Evolutionary conservation across 2,329 filamentous ascomycete species (phyloP).

Genomic region (Corniculantispora saksenae): DNA sequence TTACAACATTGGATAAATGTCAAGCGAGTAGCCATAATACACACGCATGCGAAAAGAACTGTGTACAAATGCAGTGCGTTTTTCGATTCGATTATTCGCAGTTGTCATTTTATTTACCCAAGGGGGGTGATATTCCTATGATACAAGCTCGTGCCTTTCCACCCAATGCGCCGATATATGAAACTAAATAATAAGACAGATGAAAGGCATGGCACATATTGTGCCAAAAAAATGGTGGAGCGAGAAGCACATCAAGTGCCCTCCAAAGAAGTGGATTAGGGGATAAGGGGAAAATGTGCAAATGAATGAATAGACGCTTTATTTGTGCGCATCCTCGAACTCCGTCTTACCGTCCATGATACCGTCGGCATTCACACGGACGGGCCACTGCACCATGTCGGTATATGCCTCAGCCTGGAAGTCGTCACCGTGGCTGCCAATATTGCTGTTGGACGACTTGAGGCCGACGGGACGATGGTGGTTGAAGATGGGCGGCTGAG

Average conservation of each 20-base stretch:
- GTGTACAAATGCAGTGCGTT: no score
- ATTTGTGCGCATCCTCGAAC: not conserved
- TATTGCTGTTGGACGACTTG: slow-evolving; percentile 36
- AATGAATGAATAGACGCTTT: not conserved
- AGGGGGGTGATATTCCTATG: not conserved
- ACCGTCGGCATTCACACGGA: slow-evolving; percentile 13
- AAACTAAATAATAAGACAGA: not conserved
- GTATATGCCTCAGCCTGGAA: slow-evolving; percentile 27
- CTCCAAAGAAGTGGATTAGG: not conserved
- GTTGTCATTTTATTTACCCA: not conserved
- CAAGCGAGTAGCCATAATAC: no score
- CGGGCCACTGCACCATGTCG: slow-evolving; percentile 22
- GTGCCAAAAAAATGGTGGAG: not conserved
- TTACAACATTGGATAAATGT: no score
- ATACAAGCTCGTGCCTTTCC: not conserved
- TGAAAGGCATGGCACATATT: not conserved
- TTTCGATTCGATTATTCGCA: no score
- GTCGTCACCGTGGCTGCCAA: slow-evolving; percentile 34
- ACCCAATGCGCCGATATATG: slow-evolving; percentile 13
- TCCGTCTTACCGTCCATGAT: slow-evolving; percentile 19
- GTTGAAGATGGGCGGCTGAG: slow-evolving; percentile 45
- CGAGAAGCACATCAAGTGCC: not conserved
- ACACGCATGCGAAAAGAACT: no score
- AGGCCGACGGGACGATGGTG: slow-evolving; percentile 44
- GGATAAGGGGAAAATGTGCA: not conserved